Base-by-base conservation (phyloP, 345 rosid species). In the Aethionema arabicum region DNA sequence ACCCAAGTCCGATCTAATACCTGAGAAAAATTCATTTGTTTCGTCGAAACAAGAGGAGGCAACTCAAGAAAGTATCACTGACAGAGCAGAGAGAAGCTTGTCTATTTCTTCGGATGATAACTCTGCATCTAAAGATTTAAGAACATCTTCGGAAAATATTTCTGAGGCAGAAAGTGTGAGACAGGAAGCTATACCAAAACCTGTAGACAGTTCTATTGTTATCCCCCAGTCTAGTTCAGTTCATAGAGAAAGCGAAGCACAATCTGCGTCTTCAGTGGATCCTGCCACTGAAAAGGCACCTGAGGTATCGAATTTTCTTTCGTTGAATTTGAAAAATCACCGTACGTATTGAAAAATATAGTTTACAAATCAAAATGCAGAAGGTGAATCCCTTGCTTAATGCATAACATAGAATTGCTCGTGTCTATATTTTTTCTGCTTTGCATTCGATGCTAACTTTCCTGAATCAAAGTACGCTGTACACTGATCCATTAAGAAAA, bases 151-250 rank as follows among this genome's bases (percentile, higher is more conserved):
- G 9, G 75, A 72, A 38, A 64, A 32, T 29, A 59, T 61, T 72
- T 64, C 61, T 62, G 67, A 69, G 27, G 33, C 42, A 33, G 78
- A 63, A 70, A 69, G 51, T 67, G 56, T 56, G 61, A 76, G 27
- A 12, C 59, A 81, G 67, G 74, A 72, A 71, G 32, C 56, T 64
- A 66, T 42, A 55, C 37, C 29, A 41, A 75, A 76, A 73, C 42
- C 74, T 8, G 70, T 33, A 37, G 80, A 89, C 53, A 76, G 66
- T 74, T 38, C 55, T 61, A 37, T 61, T 66, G 32, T 44, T 52
- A 63, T 55, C 41, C 35, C 51, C 50, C 79, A 60, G 70, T 47
- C 63, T 40, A 66, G 29, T 51, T 67, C 44, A 46, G 65, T 42
- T 68, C 57, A 73, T 42, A 63, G 47, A 13, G 81, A 73, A 39